Percentiles rank a stretch among this genome's conserved stretches.
These are phyloP conservation scores for Lecanicillium sp. DNA, from an alignment of 2,329 filamentous ascomycete genomes.

Conservation along the genomic window DNA sequence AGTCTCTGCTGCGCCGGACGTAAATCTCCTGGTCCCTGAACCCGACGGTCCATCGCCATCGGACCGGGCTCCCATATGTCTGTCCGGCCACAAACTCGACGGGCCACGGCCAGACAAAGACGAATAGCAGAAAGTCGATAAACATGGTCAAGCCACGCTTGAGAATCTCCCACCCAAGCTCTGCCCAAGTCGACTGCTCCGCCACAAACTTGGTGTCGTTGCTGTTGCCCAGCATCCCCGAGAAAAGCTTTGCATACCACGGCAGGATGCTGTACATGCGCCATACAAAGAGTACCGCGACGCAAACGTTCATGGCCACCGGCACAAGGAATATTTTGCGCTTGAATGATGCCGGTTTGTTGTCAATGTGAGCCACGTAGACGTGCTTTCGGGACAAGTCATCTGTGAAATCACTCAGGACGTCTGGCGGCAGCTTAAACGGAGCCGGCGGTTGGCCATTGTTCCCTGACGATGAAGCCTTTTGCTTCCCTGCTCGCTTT, in stretches of 20 bases:
- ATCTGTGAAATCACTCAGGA: slow-evolving; percentile 57
- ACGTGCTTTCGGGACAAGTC: slow-evolving; percentile 60
- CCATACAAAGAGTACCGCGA: slow-evolving; percentile 56
- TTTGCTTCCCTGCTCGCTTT: slow-evolving; percentile 25
- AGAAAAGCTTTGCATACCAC: slow-evolving; percentile 62
- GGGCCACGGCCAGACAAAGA: slow-evolving; percentile 67
- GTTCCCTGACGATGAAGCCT: slow-evolving; percentile 16
- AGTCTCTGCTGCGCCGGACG: slow-evolving; percentile 66
- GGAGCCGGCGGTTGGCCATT: slow-evolving; percentile 45
- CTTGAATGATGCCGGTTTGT: slow-evolving; percentile 61
- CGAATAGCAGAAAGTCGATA: slow-evolving; percentile 62
- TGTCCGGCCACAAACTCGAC: slow-evolving; percentile 59
- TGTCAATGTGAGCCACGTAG: slow-evolving; percentile 81
- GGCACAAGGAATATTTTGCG: slow-evolving; percentile 76
- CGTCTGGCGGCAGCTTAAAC: slow-evolving; percentile 57
- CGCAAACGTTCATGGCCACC: slow-evolving; percentile 62
- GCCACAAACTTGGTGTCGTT: slow-evolving; percentile 61
- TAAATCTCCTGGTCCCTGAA: slow-evolving; percentile 77
- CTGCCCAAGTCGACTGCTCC: slow-evolving; percentile 43
- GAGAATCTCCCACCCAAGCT: slow-evolving; percentile 48
- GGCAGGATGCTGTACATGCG: slow-evolving; percentile 62
- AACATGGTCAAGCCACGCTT: slow-evolving; percentile 58
- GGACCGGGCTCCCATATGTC: slow-evolving; percentile 50
- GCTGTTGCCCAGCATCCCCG: slow-evolving; percentile 54
- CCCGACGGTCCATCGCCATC: slow-evolving; percentile 67